These are phyloP conservation scores for Podaxis carcinomalis DNA, from an alignment of 768 basidiomycete genomes.

Conservation along the genomic window DNA sequence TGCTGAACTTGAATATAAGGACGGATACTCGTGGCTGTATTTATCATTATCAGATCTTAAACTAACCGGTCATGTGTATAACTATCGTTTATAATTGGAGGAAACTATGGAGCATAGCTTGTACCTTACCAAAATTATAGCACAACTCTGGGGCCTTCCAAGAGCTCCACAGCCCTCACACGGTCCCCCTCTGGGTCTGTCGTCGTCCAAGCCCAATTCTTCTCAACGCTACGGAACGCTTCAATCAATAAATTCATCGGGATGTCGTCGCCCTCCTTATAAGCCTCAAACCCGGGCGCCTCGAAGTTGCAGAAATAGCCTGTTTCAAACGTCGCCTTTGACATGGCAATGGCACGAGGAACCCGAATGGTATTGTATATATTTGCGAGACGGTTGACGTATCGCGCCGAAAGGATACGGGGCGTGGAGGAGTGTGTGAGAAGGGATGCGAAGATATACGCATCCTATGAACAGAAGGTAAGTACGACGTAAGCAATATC, in stretches of 20 bases:
- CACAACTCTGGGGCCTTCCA: not conserved
- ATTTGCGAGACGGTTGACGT: slow-evolving; percentile 16
- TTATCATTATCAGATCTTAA: too few species aligned
- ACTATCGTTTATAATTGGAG: too few species aligned
- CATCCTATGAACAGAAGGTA: slow-evolving; percentile 9
- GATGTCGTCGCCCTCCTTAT: slow-evolving; percentile 23
- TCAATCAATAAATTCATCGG: slow-evolving; percentile 17
- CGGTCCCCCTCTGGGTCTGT: slow-evolving; percentile 21
- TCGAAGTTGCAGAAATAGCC: slow-evolving; percentile 12
- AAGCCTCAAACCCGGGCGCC: slow-evolving; percentile 21
- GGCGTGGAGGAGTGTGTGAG: slow-evolving; percentile 31
- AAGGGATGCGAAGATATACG: slow-evolving; percentile 31
- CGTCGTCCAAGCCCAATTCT: slow-evolving; percentile 24
- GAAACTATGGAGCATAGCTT: too few species aligned
- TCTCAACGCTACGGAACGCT: slow-evolving; percentile 16
- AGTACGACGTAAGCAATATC: not conserved
- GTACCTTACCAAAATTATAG: not conserved
- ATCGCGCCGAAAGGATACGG: slow-evolving; percentile 16
- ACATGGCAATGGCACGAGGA: slow-evolving; percentile 21
- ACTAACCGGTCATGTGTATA: too few species aligned
- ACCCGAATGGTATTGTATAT: slow-evolving; percentile 23
- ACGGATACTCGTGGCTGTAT: too few species aligned
- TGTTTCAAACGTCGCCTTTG: slow-evolving; percentile 9
- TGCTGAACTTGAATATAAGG: too few species aligned
- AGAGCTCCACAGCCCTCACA: slow-evolving; percentile 18